A percentile compares a stretch with the other conserved stretches of the same genome.
phyloP scores from a whole-genome alignment of 352 stramenopile genomes.

The Phytophthora capsici region DNA sequence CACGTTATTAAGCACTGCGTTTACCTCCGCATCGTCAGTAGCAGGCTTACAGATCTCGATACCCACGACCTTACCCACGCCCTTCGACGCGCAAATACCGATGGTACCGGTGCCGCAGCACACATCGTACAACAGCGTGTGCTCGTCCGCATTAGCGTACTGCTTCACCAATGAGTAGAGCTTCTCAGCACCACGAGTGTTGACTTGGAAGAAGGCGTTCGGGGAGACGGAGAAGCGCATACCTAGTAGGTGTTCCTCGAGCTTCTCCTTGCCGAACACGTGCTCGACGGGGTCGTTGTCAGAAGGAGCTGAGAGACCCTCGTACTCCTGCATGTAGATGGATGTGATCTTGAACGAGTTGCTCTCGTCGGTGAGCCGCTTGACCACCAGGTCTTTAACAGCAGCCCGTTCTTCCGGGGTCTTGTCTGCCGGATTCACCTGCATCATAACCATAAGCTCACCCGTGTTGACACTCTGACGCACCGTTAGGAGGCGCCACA shows the following conservation, averaged over 20 bases:
- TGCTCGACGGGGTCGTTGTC: constrained; percentile 90
- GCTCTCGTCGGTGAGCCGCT: constrained; percentile 48
- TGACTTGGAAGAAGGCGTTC: constrained; percentile 96
- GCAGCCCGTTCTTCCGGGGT: constrained; percentile 41
- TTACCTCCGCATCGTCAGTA: constrained; percentile 90
- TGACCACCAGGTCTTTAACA: constrained; percentile 54
- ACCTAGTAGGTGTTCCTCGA: constrained; percentile 89
- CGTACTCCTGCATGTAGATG: constrained; percentile 94
- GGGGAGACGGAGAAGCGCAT: constrained; percentile 92
- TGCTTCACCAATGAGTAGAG: constrained; percentile 97
- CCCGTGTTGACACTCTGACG: constrained; percentile 68
- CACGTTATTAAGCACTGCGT: constrained; percentile 87
- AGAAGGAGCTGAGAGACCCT: constrained; percentile 86
- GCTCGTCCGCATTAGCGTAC: constrained; percentile 67
- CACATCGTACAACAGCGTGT: constrained; percentile 96
- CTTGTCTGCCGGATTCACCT: constrained; percentile 62
- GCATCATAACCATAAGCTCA: constrained; percentile 83
- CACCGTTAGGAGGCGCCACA: constrained; percentile 84
- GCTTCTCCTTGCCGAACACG: constrained; percentile 68
- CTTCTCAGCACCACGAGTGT: constrained; percentile 94
- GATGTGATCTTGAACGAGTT: constrained; percentile 78
- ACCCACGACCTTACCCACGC: constrained; percentile 79
- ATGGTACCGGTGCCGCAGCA: constrained; percentile 99
- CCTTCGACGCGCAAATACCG: constrained; percentile 92
- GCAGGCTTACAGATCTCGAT: constrained; percentile 91